These are phyloP conservation scores for Ceratocystis cacaofunesta DNA, from an alignment of 2,329 filamentous ascomycete species.

Conservation along the genomic window DNA sequence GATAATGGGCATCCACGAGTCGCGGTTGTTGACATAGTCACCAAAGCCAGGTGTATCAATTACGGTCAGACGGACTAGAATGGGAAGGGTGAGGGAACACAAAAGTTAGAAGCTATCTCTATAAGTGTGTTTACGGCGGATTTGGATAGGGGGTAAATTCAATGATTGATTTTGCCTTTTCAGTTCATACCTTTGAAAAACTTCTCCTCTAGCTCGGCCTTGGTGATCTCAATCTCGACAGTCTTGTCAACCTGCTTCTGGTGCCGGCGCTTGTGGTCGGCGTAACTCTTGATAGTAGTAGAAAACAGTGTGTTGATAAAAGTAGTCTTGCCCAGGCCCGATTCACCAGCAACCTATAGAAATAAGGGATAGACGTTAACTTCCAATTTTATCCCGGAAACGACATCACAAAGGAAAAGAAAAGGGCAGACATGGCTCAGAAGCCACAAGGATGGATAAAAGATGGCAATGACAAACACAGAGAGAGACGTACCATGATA, in stretches of 20 bases:
- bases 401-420: not conserved
- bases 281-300: constrained; percentile 99
- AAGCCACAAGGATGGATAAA: not conserved
- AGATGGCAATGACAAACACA: not conserved
- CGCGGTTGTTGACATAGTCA: constrained; percentile 99
- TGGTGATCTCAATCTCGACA: constrained; percentile 99
- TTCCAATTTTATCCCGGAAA: too few species aligned
- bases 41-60: constrained; percentile 98
- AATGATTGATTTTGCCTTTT: not conserved
- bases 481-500: constrained; percentile 63
- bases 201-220: constrained; percentile 99
- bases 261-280: constrained; percentile 97
- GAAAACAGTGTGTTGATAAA: constrained; percentile 99
- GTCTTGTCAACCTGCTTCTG: constrained; percentile 99
- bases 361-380: not conserved
- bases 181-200: constrained; percentile 84
- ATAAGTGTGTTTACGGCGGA: constrained; percentile 18
- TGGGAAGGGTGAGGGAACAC: not conserved
- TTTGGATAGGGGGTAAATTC: not conserved
- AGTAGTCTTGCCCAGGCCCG: constrained; percentile 95
- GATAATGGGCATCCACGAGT: constrained; percentile 99
- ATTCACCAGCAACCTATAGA: constrained; percentile 84
- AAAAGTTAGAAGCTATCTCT: constrained; percentile 12
- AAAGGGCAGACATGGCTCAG: not conserved
- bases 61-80: constrained; percentile 82